Percentiles rank a stretch among this genome's conserved stretches.
Conservation (phyloP, 2,329 filamentous ascomycete genomes). For the Fusarium sulawesiense region DNA sequence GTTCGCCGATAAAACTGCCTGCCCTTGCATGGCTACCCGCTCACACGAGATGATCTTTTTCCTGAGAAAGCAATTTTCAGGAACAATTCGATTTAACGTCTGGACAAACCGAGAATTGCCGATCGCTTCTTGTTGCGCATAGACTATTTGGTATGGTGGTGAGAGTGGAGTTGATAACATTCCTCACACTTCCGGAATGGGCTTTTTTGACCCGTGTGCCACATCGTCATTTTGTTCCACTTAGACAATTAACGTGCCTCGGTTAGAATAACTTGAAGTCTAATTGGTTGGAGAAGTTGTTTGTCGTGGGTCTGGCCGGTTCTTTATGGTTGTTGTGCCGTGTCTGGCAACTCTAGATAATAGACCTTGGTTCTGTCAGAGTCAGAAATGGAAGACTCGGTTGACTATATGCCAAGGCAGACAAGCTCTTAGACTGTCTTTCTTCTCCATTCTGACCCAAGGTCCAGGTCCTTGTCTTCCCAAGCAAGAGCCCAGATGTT, state of each 20-base stretch:
- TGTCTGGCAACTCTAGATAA: neutral
- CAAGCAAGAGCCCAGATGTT: neutral
- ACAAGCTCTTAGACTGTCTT: neutral
- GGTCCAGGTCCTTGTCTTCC: neutral
- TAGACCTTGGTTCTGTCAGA: neutral
- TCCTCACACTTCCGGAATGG: slow-evolving; percentile 3
- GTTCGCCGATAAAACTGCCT: neutral
- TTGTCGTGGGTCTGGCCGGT: neutral
- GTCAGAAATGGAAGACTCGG: neutral
- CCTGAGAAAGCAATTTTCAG: neutral
- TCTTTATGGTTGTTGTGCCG: neutral
- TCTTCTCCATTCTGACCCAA: neutral
- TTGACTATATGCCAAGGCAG: neutral
- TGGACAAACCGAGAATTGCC: neutral
- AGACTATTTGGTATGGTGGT: accelerated
- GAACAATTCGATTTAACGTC: slow-evolving; percentile 11
- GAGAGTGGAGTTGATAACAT: neutral
- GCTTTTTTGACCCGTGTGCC: neutral
- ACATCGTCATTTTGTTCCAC: neutral
- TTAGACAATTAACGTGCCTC: neutral
- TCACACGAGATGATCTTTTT: neutral
- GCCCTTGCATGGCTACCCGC: too few species aligned
- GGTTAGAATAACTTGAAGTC: accelerated
- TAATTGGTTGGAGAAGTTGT: accelerated
- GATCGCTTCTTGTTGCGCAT: neutral